Conservation (phyloP, 1,284 basidiomycete species). For the Ustilago trichophora region DNA sequence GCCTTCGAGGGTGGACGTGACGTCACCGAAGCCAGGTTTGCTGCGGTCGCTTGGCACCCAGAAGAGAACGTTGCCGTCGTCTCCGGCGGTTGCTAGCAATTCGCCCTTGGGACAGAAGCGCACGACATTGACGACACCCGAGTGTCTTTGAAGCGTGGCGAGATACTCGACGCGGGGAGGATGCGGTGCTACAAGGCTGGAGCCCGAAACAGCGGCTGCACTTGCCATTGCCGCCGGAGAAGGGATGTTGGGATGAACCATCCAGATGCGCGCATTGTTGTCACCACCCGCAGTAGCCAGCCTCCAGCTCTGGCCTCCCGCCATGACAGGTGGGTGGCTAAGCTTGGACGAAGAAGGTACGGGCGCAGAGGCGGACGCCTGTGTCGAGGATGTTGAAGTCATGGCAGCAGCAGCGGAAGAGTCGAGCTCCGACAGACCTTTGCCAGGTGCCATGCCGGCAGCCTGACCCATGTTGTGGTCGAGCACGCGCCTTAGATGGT, state of each 20-base stretch:
- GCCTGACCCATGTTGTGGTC: slow-evolving; percentile 64
- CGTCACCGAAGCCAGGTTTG: slow-evolving; percentile 69
- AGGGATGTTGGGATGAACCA: slow-evolving; percentile 65
- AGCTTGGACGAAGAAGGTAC: slow-evolving; percentile 38
- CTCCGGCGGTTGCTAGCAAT: slow-evolving; percentile 69
- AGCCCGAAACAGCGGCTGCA: slow-evolving; percentile 73
- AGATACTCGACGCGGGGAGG: slow-evolving; percentile 91
- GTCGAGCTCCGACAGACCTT: slow-evolving; percentile 42
- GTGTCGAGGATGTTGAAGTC: slow-evolving; percentile 5
- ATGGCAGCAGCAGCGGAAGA: slow-evolving; percentile 12
- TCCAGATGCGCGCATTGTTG: slow-evolving; percentile 80
- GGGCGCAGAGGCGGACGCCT: slow-evolving; percentile 10
- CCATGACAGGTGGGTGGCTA: slow-evolving; percentile 49
- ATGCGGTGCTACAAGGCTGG: slow-evolving; percentile 69
- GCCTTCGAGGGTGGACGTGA: slow-evolving; percentile 72
- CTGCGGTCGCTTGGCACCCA: slow-evolving; percentile 86
- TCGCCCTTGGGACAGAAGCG: slow-evolving; percentile 80
- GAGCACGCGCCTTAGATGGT: slow-evolving; percentile 57
- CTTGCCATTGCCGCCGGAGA: slow-evolving; percentile 68
- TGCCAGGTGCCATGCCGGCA: slow-evolving; percentile 58
- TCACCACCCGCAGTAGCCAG: slow-evolving; percentile 96
- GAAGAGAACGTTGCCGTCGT: slow-evolving; percentile 94
- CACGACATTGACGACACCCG: slow-evolving; percentile 94
- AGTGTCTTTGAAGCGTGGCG: slow-evolving; percentile 90
- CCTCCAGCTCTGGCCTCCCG: slow-evolving; percentile 75